Percentiles rank a stretch among this genome's conserved stretches.
Evolutionary conservation across 148 eudicot genomes (phyloP).

Genomic region (Gaultheria prostrata): DNA sequence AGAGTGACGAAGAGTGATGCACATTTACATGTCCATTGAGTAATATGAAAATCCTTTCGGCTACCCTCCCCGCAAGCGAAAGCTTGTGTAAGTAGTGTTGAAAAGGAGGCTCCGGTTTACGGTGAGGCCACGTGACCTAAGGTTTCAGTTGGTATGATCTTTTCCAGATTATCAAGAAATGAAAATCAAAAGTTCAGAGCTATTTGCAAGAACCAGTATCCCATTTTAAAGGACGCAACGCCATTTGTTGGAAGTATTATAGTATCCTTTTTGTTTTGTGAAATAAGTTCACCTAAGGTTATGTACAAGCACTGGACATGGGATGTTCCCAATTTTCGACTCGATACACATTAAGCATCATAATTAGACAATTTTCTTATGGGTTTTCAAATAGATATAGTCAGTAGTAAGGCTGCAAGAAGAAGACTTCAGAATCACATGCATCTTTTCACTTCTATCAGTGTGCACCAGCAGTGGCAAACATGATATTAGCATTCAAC

Average conservation of each 20-base stretch:
- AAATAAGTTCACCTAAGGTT: neutral
- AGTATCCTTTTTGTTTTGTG: neutral
- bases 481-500: neutral
- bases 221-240: neutral
- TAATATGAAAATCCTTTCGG: neutral
- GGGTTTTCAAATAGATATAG: neutral
- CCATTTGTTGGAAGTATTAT: neutral
- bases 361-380: neutral
- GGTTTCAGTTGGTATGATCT: neutral
- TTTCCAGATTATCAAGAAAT: neutral
- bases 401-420: neutral
- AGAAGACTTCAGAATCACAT: neutral
- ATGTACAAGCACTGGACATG: neutral
- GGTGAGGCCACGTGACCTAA: neutral
- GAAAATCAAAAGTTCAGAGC: neutral
- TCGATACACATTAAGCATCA: neutral
- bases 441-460: neutral
- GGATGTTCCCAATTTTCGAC: neutral
- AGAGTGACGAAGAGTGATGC: neutral
- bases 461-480: neutral
- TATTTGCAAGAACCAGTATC: neutral
- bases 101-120: neutral
- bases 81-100: neutral
- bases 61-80: neutral
- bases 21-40: neutral